Base-by-base conservation (phyloP, 225 moss, liverwort and hornwort species). In the Antitrichia curtipendula region DNA sequence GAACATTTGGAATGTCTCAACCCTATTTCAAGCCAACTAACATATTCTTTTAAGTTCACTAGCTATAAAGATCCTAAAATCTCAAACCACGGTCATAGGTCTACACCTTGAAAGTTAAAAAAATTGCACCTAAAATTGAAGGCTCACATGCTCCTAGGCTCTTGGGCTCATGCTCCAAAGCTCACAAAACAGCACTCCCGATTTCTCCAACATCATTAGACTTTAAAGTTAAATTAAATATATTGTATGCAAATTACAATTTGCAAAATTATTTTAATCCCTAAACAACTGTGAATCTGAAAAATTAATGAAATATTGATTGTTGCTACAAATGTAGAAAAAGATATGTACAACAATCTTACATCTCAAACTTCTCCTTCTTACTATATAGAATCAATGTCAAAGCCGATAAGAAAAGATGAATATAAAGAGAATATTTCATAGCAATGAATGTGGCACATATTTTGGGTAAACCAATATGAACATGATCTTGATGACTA, bases 401-500 rank as follows among this genome's bases (percentile, higher is more conserved):
- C 0, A 0, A 71, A 45, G 28, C 6, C 0, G 0, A 71, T 6
- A 71, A 43, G 17, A 45, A 1, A 71, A 28, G 16, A 3, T 45
- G 28, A 45, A 16, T 43, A 45, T 45, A 2, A 1, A 1, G 16
- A 71, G 6, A 68, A 7, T 28, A 71, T 2, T 28, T 45, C 4
- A 43, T 28, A 10, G 6, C 17, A 1, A 45, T 45, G 28, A 45
- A 10, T 17, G 0, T 6, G 10, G 45, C 4, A 45, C 28, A 72
- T 72, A 72, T 17, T 16, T 45, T 16, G 1, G 2, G 6, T 28
- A 72, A 28, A 45, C 6, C 28, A 72, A 6, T 45, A 10, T 72
- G 6, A 72, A 28, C 2, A 1, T 72, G 3, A 45, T 72, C 17
- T 45, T 1, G 0, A 72, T 3, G 0, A 72, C 0, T 28, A 1